These are phyloP conservation scores for Orbilia brochopaga DNA, from an alignment of 2,329 filamentous ascomycete species.

Conservation along the genomic window DNA sequence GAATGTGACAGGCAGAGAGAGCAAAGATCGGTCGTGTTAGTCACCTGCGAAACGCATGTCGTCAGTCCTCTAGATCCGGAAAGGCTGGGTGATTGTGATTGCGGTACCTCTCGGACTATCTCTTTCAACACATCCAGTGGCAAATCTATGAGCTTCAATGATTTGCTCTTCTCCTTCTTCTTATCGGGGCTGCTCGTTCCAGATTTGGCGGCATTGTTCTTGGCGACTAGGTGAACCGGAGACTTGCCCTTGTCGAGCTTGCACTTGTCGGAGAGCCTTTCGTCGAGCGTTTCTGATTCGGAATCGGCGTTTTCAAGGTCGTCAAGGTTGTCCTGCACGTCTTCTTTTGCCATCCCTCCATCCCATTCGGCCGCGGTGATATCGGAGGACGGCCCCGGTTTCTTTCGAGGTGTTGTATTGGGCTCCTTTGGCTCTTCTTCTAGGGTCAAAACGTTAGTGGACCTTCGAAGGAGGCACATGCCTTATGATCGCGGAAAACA, in stretches of 20 bases:
- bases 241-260: slow-evolving; percentile 46
- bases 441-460: neutral
- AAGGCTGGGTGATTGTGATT: slow-evolving; percentile 1
- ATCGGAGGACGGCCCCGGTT: slow-evolving; percentile 47
- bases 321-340: slow-evolving; percentile 45
- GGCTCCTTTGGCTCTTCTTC: slow-evolving; percentile 18
- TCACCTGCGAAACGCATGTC: slow-evolving; percentile 65
- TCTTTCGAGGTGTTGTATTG: slow-evolving; percentile 21
- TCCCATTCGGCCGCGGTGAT: slow-evolving; percentile 49
- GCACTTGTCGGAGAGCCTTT: slow-evolving; percentile 18
- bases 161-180: slow-evolving; percentile 56
- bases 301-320: slow-evolving; percentile 49
- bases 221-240: slow-evolving; percentile 26
- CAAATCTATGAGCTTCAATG: slow-evolving; percentile 73
- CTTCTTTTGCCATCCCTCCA: slow-evolving; percentile 48
- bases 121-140: slow-evolving; percentile 78
- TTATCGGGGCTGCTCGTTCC: slow-evolving; percentile 27
- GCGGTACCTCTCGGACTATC: slow-evolving; percentile 75
- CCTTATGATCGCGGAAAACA: no score
- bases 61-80: neutral
- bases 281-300: slow-evolving; percentile 31
- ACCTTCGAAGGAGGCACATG: neutral
- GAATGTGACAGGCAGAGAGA: slow-evolving; percentile 79
- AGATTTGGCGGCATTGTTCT: slow-evolving; percentile 19
- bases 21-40: slow-evolving; percentile 80